These are phyloP conservation scores for Neonectria magnoliae DNA, from an alignment of 2,329 filamentous ascomycete species.

Conservation along the genomic window DNA sequence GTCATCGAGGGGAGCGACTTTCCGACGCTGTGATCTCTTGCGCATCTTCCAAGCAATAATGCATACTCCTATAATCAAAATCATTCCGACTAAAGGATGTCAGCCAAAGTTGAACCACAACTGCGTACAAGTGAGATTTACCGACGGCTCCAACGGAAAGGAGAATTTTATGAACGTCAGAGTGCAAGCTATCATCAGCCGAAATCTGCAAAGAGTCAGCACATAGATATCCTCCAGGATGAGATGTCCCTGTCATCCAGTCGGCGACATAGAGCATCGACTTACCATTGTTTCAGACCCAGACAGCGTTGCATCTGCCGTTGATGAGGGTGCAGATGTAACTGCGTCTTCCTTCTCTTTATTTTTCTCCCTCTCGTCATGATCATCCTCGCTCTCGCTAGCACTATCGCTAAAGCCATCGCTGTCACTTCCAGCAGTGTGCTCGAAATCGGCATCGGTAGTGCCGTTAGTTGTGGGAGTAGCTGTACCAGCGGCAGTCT, in stretches of 20 bases:
- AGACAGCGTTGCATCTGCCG: constrained; percentile 24
- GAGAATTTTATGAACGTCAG: constrained; percentile 39
- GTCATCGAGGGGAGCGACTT: constrained; percentile 28
- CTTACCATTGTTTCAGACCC: constrained; percentile 32
- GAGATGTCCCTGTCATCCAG: background rate
- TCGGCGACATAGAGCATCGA: constrained; percentile 1
- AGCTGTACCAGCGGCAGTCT: background rate
- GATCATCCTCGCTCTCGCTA: constrained; percentile 17
- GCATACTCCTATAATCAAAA: constrained; percentile 35
- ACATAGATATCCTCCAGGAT: background rate
- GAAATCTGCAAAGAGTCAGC: constrained; percentile 26
- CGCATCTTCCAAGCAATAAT: constrained; percentile 39
- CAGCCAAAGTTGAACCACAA: constrained; percentile 3
- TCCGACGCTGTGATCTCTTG: constrained; percentile 19
- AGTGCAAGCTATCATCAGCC: constrained; percentile 26
- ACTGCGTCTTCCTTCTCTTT: constrained; percentile 8
- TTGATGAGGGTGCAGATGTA: constrained; percentile 24
- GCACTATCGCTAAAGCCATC: constrained; percentile 12
- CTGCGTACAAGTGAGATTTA: constrained; percentile 15
- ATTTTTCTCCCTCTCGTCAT: constrained; percentile 15
- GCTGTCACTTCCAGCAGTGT: constrained; percentile 20
- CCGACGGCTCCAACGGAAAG: constrained; percentile 38
- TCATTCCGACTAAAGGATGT: constrained; percentile 30
- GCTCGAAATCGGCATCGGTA: background rate
- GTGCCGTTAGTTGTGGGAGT: background rate